phyloP scores from a whole-genome alignment of 2,329 filamentous ascomycete genomes.

The Trichoderma brevicompactum region DNA sequence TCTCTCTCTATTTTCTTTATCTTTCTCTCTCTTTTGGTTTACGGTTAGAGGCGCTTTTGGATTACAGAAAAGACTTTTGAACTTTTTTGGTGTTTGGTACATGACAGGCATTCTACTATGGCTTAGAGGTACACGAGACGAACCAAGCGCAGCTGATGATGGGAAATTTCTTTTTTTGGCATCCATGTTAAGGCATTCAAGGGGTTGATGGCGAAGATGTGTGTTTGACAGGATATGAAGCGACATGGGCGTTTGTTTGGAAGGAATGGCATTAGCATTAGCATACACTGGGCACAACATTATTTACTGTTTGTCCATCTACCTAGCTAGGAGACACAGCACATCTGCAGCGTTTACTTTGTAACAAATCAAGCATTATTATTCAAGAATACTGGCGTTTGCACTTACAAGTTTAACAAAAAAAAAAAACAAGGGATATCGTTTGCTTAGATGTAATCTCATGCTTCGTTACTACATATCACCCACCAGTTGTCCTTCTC shows the following conservation, averaged over 20 bases:
- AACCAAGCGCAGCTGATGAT: constrained; percentile 8
- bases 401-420: neutral
- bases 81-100: constrained; percentile 7
- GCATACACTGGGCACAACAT: constrained; percentile 18
- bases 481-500: constrained; percentile 99
- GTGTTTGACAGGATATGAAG: neutral
- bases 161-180: neutral
- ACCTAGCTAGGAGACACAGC: constrained; percentile 18
- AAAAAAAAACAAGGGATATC: neutral
- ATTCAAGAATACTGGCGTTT: neutral
- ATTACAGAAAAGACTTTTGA: constrained; percentile 26
- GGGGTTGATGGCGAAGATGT: neutral
- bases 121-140: constrained; percentile 18
- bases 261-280: constrained; percentile 7
- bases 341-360: constrained; percentile 27
- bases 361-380: constrained; percentile 8
- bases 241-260: constrained; percentile 15
- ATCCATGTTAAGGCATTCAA: neutral
- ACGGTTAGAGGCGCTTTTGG: constrained; percentile 27
- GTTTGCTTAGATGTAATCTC: neutral
- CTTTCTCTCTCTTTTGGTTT: constrained; percentile 18
- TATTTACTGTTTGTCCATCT: neutral
- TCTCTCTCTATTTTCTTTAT: neutral
- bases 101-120: constrained; percentile 11
- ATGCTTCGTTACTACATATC: constrained; percentile 52